Evolutionary conservation across 148 eudicot species (phyloP).

Genomic region (Chenopodium album): DNA sequence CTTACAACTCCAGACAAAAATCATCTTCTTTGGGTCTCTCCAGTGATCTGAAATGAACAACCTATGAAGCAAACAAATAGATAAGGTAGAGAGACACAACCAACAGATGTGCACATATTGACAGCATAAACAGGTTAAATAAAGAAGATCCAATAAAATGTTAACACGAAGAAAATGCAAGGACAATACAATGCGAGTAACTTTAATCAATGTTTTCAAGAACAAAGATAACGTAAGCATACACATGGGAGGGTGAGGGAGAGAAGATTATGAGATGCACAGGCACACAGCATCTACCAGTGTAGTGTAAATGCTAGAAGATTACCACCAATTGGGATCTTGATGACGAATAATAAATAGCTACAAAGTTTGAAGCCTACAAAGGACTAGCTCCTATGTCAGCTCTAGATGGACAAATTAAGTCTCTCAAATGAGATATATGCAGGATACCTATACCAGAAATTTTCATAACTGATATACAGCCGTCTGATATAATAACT

Average conservation of each 20-base stretch:
- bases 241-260: neutral
- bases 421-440: neutral
- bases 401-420: neutral
- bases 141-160: neutral
- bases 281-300: neutral
- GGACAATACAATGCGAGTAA: neutral
- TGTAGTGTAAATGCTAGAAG: neutral
- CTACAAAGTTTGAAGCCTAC: neutral
- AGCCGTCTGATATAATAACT: neutral
- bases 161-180: neutral
- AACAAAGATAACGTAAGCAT: no score
- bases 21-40: constrained; percentile 96
- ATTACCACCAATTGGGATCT: neutral
- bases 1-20: constrained; percentile 84
- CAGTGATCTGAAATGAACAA: constrained; percentile 82
- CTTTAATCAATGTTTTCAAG: no score
- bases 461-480: neutral
- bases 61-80: constrained; percentile 37
- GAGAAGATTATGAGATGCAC: no score
- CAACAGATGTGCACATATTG: neutral
- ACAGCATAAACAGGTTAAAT: neutral
- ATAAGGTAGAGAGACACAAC: neutral
- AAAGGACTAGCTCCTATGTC: neutral
- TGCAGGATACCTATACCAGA: neutral
- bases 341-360: neutral